These are phyloP conservation scores for Populus hybrid DNA, from an alignment of 441 rosid species.

Conservation along the genomic window DNA sequence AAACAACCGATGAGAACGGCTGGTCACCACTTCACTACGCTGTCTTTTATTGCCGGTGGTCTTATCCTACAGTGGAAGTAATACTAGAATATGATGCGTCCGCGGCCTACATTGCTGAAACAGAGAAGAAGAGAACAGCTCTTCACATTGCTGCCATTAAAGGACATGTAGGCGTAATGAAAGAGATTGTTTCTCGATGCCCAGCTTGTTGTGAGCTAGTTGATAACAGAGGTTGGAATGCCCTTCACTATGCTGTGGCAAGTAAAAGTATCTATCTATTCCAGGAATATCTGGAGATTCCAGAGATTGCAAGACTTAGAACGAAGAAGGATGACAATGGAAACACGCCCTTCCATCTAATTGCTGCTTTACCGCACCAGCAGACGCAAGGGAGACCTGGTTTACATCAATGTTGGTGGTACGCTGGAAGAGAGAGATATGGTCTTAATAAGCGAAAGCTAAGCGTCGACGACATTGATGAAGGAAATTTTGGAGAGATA, in stretches of 20 bases:
- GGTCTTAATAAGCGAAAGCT: too few relatives aligned
- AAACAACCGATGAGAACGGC: neutral
- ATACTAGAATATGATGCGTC: neutral
- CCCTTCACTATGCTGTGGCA: too few relatives aligned
- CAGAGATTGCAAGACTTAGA: too few relatives aligned
- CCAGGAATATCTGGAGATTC: too few relatives aligned
- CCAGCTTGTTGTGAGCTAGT: neutral
- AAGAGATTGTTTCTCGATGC: neutral
- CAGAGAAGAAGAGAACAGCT: neutral
- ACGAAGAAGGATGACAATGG: too few relatives aligned
- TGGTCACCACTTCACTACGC: neutral
- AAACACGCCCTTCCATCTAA: too few relatives aligned
- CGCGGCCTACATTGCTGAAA: neutral
- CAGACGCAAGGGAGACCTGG: neutral
- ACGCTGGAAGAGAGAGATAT: too few relatives aligned
- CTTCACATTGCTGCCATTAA: conserved; percentile 9
- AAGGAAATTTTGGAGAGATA: too few relatives aligned
- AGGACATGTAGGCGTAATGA: neutral
- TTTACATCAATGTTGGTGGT: too few relatives aligned
- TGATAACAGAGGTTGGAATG: too few relatives aligned
- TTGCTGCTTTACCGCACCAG: conserved; percentile 4
- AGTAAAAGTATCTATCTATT: too few relatives aligned
- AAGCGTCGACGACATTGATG: too few relatives aligned
- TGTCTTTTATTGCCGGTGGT: rapidly evolving
- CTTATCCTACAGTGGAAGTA: rapidly evolving